These are phyloP conservation scores for Suillus cothurnatus DNA, from an alignment of 768 basidiomycete species.

Conservation along the genomic window DNA sequence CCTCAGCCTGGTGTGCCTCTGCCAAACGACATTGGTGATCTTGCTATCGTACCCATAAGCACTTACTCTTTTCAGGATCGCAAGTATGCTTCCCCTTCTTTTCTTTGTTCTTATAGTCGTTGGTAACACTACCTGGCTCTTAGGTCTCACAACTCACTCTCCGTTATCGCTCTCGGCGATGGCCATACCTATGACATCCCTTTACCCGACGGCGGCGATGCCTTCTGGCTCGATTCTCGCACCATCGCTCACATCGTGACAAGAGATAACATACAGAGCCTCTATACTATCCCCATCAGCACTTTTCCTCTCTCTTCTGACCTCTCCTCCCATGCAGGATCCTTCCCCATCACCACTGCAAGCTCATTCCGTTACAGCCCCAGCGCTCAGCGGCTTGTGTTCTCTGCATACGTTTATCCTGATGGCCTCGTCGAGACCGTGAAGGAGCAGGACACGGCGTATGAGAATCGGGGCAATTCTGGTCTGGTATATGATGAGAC, in stretches of 20 bases:
- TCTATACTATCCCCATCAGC: conserved; percentile 62
- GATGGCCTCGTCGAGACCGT: too few relatives aligned
- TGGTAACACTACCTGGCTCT: background rate
- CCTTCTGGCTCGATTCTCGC: conserved; percentile 75
- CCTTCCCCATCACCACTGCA: conserved; percentile 66
- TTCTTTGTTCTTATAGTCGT: background rate
- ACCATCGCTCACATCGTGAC: conserved; percentile 73
- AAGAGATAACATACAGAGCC: conserved; percentile 48
- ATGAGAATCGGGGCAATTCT: too few relatives aligned
- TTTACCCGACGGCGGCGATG: conserved; percentile 68
- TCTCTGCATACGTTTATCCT: conserved; percentile 81
- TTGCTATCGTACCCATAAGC: conserved; percentile 66
- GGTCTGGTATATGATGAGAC: too few relatives aligned
- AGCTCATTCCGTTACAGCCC: conserved; percentile 70
- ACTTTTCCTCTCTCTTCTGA: conserved; percentile 38
- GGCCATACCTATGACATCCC: conserved; percentile 55
- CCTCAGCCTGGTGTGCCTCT: conserved; percentile 65
- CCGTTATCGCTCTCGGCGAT: conserved; percentile 60
- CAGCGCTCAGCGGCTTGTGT: conserved; percentile 66
- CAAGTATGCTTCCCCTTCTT: conserved; percentile 50
- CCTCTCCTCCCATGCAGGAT: conserved; percentile 53
- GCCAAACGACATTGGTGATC: conserved; percentile 66
- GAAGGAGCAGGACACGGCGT: too few relatives aligned
- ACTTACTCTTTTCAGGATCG: conserved; percentile 74
- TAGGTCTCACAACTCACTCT: conserved; percentile 73